Percentiles rank a stretch among this genome's conserved stretches.
Evolutionary conservation across 805 yeast genomes (phyloP).

Genomic region (Henningerozyma blattae): DNA sequence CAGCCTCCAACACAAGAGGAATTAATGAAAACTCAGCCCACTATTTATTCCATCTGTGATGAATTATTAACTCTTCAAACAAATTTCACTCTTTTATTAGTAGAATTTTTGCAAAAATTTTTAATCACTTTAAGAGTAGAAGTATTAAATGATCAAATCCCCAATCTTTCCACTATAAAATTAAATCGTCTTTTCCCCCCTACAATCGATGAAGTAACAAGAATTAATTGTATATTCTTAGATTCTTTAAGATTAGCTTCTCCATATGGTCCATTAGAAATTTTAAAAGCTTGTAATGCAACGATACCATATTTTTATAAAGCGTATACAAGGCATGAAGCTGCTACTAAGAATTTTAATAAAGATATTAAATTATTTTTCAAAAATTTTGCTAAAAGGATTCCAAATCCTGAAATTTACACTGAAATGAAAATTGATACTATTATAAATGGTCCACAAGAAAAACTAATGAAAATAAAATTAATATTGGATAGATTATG

Average conservation of each 20-base stretch:
- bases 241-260: constrained; percentile 60
- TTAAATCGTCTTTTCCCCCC: constrained; percentile 83
- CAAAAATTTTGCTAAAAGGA: constrained; percentile 21
- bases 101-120: constrained; percentile 64
- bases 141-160: constrained; percentile 44
- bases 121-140: constrained; percentile 66
- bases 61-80: constrained; percentile 67
- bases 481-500: constrained; percentile 53
- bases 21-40: constrained; percentile 6
- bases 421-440: constrained; percentile 44
- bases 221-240: constrained; percentile 75
- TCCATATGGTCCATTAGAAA: constrained; percentile 62
- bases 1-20: constrained; percentile 16
- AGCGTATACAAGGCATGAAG: constrained; percentile 89
- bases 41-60: constrained; percentile 41
- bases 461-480: constrained; percentile 62
- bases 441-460: constrained; percentile 49
- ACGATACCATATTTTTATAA: constrained; percentile 85
- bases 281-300: constrained; percentile 67
- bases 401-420: constrained; percentile 24
- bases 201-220: constrained; percentile 84
- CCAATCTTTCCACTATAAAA: constrained; percentile 45
- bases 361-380: constrained; percentile 33
- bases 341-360: constrained; percentile 64
- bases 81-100: constrained; percentile 57